Conservation (phyloP, 2,329 filamentous ascomycete genomes). For the Phialophora verrucosa region DNA sequence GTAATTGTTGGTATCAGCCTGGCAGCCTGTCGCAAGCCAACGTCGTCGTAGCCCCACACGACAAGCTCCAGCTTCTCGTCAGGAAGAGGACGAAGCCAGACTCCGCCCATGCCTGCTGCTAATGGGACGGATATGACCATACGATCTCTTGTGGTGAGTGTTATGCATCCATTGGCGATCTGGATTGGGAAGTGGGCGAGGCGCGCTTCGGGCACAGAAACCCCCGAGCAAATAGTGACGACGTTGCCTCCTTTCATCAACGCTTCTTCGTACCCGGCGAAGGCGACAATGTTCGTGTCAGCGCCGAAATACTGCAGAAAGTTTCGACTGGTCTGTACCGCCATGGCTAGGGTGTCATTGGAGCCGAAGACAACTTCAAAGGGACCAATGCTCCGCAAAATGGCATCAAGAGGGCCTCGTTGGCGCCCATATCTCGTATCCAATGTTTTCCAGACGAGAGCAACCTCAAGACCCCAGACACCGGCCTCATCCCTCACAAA, state of each 20-base stretch:
- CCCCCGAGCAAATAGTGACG: conserved; percentile 46
- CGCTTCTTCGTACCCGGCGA: conserved; percentile 11
- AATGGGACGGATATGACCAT: conserved; percentile 42
- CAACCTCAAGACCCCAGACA: conserved; percentile 38
- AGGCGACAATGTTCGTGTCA: conserved; percentile 52
- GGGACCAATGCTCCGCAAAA: conserved; percentile 53
- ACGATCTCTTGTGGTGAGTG: conserved; percentile 29
- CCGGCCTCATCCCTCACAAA: conserved; percentile 39
- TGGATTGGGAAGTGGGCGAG: conserved; percentile 42
- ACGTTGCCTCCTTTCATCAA: conserved; percentile 50
- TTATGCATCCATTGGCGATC: conserved; percentile 28
- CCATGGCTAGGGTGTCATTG: conserved; percentile 45
- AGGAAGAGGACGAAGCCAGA: conserved; percentile 58
- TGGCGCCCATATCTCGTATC: conserved; percentile 54
- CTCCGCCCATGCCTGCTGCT: conserved; percentile 52
- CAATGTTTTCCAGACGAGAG: conserved; percentile 40
- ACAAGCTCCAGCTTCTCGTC: conserved; percentile 60
- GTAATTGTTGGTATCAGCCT: conserved; percentile 62
- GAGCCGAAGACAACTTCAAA: conserved; percentile 36
- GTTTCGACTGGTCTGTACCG: conserved; percentile 63
- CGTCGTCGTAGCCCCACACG: conserved; percentile 60
- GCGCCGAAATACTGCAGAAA: conserved; percentile 64
- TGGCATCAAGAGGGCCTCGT: conserved; percentile 59
- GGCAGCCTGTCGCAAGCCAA: conserved; percentile 56
- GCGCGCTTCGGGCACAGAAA: conserved; percentile 33